These are phyloP conservation scores for Arthrobotrys megalospora DNA, from an alignment of 2,329 filamentous ascomycete species.

Conservation along the genomic window DNA sequence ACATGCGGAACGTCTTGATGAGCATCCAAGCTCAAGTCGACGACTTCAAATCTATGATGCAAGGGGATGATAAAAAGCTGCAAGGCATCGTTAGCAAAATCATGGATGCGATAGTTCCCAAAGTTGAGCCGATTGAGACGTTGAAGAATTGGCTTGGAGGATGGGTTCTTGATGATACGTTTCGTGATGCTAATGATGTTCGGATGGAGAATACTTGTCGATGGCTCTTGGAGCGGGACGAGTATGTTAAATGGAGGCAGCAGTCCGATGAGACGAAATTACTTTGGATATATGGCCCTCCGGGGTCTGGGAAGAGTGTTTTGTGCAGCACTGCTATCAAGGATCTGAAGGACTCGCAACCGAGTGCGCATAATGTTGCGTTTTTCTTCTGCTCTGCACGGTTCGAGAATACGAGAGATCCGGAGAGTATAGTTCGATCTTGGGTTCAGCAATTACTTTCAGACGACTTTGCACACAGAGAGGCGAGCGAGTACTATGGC, in stretches of 20 bases:
- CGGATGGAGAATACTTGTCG: conserved; percentile 39
- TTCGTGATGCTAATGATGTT: conserved; percentile 41
- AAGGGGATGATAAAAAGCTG: conserved; percentile 37
- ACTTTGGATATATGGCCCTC: conserved; percentile 42
- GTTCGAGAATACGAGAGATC: conserved; percentile 46
- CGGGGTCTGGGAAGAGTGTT: conserved; percentile 43
- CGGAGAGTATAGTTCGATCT: conserved; percentile 57
- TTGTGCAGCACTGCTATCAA: conserved; percentile 43
- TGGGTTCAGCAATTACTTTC: conserved; percentile 57
- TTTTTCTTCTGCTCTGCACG: conserved; percentile 47
- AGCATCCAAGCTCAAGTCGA: conserved; percentile 50
- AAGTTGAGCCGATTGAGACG: conserved; percentile 43
- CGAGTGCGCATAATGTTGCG: conserved; percentile 43
- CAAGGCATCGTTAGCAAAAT: conserved; percentile 33
- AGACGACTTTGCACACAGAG: conserved; percentile 38
- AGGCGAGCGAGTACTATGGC: conserved; percentile 31
- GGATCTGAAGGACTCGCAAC: conserved; percentile 42
- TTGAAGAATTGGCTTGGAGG: conserved; percentile 46
- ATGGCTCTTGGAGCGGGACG: conserved; percentile 42
- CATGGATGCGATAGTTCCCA: conserved; percentile 37
- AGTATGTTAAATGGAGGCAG: conserved; percentile 42
- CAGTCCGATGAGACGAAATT: conserved; percentile 33
- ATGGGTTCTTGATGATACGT: conserved; percentile 44
- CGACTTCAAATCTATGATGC: conserved; percentile 41
- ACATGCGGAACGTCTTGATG: conserved; percentile 38